Conservation (phyloP, 768 basidiomycete species). For the Lepiota brunneoincarnata region DNA sequence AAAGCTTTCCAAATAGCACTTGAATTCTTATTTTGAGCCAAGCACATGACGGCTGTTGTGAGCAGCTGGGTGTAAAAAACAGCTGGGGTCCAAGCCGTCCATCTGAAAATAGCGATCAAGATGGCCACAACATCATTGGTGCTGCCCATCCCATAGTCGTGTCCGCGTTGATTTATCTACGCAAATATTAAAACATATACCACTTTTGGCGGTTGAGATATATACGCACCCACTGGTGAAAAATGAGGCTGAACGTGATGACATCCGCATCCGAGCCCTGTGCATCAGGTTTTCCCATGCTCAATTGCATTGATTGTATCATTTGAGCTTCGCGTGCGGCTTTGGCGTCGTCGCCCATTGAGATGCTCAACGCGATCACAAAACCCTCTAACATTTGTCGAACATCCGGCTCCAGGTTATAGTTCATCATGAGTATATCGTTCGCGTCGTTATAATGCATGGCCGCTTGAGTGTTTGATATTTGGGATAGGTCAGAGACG, state of each 20-base stretch:
- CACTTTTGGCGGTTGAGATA: background rate
- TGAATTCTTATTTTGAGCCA: slow-evolving; percentile 45
- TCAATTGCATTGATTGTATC: slow-evolving; percentile 60
- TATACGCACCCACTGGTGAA: slow-evolving; percentile 57
- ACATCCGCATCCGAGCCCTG: slow-evolving; percentile 63
- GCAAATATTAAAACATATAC: background rate
- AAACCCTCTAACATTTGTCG: slow-evolving; percentile 61
- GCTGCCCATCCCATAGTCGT: slow-evolving; percentile 64
- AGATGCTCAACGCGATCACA: slow-evolving; percentile 52
- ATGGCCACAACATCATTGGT: slow-evolving; percentile 47
- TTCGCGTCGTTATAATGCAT: slow-evolving; percentile 46
- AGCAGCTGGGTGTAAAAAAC: slow-evolving; percentile 70
- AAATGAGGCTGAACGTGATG: slow-evolving; percentile 56
- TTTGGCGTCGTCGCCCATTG: slow-evolving; percentile 70
- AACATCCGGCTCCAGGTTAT: slow-evolving; percentile 49
- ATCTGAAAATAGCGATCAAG: slow-evolving; percentile 54
- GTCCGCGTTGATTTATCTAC: slow-evolving; percentile 57
- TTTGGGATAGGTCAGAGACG: slow-evolving; percentile 57
- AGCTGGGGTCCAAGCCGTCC: slow-evolving; percentile 60
- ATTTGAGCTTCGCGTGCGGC: slow-evolving; percentile 68
- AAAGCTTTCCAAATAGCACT: slow-evolving; percentile 66
- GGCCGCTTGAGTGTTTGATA: slow-evolving; percentile 61
- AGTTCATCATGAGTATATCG: slow-evolving; percentile 45
- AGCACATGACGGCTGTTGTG: slow-evolving; percentile 57
- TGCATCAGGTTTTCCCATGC: slow-evolving; percentile 55